These are phyloP conservation scores for Sextonia rubra DNA, from an alignment of 164 flowering plant genomes.

Conservation along the genomic window DNA sequence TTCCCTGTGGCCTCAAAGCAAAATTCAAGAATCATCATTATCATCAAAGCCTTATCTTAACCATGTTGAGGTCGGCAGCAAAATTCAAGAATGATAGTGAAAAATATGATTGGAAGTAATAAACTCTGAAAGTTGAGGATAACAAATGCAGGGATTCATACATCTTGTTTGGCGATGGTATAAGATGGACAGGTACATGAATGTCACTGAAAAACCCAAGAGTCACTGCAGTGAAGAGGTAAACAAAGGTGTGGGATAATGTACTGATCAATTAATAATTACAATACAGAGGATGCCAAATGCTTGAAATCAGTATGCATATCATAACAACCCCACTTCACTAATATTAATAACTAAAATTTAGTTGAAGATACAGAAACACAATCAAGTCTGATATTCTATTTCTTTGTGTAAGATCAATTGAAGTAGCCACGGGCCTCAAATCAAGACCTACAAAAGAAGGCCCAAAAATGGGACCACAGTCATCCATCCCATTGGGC, in stretches of 20 bases:
- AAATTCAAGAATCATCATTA: not conserved
- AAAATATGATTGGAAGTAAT: not conserved
- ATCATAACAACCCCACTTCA: not conserved
- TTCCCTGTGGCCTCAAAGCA: conserved; percentile 28
- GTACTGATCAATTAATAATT: too few relatives aligned
- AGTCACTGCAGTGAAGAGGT: conserved; percentile 51
- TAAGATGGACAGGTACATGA: conserved; percentile 47
- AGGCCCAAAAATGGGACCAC: too few relatives aligned
- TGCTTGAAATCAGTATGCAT: not conserved
- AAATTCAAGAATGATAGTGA: not conserved
- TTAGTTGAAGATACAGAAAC: too few relatives aligned
- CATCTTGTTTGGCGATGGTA: conserved; percentile 47
- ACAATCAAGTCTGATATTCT: too few relatives aligned
- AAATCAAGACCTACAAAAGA: too few relatives aligned
- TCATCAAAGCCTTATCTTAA: too few relatives aligned
- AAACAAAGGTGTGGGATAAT: not conserved
- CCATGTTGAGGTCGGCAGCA: too few relatives aligned
- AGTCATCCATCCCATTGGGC: too few relatives aligned
- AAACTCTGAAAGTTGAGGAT: not conserved
- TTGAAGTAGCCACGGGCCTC: too few relatives aligned
- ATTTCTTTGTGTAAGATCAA: too few relatives aligned
- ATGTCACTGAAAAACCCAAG: conserved; percentile 87
- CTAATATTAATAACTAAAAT: too few relatives aligned
- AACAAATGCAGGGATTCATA: conserved; percentile 21
- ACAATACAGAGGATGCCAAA: not conserved